A percentile compares a stretch with the other conserved stretches of the same genome.
phyloP scores from a whole-genome alignment of 73 alveolate species.

The Uronychia binucleata region DNA sequence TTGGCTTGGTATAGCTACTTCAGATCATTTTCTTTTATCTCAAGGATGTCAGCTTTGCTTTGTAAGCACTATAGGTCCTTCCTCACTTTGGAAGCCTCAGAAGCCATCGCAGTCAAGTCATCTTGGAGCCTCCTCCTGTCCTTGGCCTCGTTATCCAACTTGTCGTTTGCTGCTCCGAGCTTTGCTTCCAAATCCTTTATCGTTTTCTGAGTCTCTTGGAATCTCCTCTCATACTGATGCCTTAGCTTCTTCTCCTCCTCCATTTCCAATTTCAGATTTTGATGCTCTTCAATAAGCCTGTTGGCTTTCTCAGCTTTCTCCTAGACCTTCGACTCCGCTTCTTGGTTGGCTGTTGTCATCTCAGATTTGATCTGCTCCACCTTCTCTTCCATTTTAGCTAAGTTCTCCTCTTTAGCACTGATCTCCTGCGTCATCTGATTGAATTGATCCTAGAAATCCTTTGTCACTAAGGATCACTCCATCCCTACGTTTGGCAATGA shows the following conservation, averaged over 20 bases:
- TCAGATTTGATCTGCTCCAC: background rate
- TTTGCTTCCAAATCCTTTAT: background rate
- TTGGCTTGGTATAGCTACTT: background rate
- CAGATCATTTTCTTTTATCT: background rate
- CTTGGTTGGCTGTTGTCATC: background rate
- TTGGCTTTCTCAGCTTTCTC: background rate
- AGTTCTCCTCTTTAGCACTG: background rate
- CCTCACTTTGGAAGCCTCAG: background rate
- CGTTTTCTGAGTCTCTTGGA: no score
- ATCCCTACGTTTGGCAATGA: constrained; percentile 10
- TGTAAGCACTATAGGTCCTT: background rate
- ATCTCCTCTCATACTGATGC: background rate
- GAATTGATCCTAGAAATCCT: background rate
- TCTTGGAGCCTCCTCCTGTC: background rate
- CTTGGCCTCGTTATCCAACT: background rate
- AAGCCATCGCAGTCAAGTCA: background rate
- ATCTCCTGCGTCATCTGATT: background rate
- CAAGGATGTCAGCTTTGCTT: background rate
- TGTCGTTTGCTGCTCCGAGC: background rate
- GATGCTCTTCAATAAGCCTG: background rate
- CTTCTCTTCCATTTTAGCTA: background rate
- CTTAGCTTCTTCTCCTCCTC: background rate
- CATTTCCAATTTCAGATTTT: background rate
- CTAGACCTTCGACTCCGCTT: background rate
- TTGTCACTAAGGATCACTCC: background rate